Evolutionary conservation across 306 rosid species (phyloP).

Genomic region (Hippophae rhamnoides): DNA sequence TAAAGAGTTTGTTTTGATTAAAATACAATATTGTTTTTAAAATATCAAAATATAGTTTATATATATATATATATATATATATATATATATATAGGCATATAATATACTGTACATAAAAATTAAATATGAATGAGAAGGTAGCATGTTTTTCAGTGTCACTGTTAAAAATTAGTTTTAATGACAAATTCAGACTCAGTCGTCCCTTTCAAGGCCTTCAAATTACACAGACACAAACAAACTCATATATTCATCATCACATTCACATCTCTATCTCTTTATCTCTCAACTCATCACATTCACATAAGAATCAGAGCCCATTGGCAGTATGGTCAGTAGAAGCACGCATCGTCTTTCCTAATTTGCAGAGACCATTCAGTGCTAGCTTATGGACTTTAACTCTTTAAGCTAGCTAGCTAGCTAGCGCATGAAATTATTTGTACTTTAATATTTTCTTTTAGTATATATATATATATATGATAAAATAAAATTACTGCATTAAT

Average conservation of each 20-base stretch:
- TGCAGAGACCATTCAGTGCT: conserved; percentile 58
- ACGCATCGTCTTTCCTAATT: conserved; percentile 52
- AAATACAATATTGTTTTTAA: too few species aligned
- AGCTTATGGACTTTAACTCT: conserved; percentile 1
- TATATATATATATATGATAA: too few species aligned
- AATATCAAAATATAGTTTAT: background rate
- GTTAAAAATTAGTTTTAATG: conserved; percentile 42
- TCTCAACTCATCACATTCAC: background rate
- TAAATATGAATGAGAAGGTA: conserved; percentile 35
- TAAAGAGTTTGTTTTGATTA: too few species aligned
- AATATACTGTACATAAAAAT: conserved; percentile 35
- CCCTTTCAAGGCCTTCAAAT: conserved; percentile 38
- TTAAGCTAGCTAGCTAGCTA: too few species aligned
- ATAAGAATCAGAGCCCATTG: conserved; percentile 34
- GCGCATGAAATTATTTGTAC: too few species aligned
- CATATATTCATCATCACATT: conserved; percentile 27
- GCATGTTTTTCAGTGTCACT: conserved; percentile 93
- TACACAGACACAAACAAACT: conserved; percentile 50
- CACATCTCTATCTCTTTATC: background rate
- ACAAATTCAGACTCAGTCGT: conserved; percentile 43
- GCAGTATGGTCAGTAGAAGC: conserved; percentile 30
- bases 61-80: background rate
- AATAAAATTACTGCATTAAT: too few species aligned
- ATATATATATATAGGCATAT: background rate
- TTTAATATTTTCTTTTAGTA: too few species aligned